phyloP scores from a whole-genome alignment of 495 filamentous ascomycete species.

The Xylaria nigripes region DNA sequence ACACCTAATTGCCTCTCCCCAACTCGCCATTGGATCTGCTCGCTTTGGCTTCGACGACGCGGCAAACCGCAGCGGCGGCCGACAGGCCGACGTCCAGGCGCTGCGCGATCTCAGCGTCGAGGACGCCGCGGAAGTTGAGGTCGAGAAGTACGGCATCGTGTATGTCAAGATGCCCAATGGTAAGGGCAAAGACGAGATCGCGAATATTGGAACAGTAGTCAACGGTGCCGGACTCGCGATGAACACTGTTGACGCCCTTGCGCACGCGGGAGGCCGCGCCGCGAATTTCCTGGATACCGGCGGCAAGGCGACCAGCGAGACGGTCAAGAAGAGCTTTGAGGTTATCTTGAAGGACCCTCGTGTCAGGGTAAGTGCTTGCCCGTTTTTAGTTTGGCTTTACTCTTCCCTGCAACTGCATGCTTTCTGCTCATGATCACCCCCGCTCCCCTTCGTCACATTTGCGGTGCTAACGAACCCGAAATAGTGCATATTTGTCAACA shows the following conservation, averaged over 20 bases:
- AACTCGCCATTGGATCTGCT: conserved; percentile 39
- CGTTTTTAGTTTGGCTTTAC: neutral
- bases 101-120: conserved; percentile 45
- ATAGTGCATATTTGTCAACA: conserved; percentile 69
- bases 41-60: conserved; percentile 72
- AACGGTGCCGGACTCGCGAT: conserved; percentile 89
- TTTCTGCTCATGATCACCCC: too few relatives aligned
- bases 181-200: conserved; percentile 23
- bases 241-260: conserved; percentile 81
- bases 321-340: conserved; percentile 68
- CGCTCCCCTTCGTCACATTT: neutral
- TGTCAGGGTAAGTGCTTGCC: conserved; percentile 41
- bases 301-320: conserved; percentile 81
- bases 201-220: conserved; percentile 65
- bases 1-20: conserved; percentile 30
- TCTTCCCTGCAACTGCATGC: too few relatives aligned
- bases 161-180: conserved; percentile 47
- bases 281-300: conserved; percentile 88
- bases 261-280: conserved; percentile 52
- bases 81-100: conserved; percentile 57
- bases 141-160: conserved; percentile 64
- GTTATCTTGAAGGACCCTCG: conserved; percentile 62
- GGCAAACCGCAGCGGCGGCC: conserved; percentile 54
- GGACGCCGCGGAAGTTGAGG: conserved; percentile 53
- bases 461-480: neutral